Conservation (phyloP, 2,329 filamentous ascomycete genomes). For the Fusarium sp. region DNA sequence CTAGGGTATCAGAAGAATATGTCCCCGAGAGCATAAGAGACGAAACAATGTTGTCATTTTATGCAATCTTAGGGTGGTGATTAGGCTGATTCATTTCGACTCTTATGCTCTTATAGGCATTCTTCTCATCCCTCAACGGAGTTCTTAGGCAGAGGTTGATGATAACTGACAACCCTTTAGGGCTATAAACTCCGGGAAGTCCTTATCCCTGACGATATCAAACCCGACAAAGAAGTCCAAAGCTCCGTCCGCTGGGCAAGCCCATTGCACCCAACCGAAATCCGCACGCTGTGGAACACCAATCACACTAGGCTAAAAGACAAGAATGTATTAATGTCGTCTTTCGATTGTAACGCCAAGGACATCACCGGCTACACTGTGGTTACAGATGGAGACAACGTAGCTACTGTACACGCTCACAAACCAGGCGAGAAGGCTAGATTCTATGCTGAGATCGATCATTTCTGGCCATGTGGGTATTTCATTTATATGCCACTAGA, state of each 20-base stretch:
- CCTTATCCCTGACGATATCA: neutral
- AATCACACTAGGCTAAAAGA: neutral
- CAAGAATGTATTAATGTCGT: neutral
- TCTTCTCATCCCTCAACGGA: no score
- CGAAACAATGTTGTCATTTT: neutral
- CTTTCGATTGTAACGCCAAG: neutral
- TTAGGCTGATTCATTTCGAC: no score
- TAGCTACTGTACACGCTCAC: neutral
- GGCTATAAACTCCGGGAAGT: neutral
- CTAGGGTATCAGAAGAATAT: neutral
- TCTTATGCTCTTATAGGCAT: no score
- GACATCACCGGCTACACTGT: neutral
- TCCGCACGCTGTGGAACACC: neutral
- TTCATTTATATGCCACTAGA: conserved; percentile 3
- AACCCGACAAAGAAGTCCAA: neutral
- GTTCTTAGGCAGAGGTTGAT: no score
- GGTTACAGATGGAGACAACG: neutral
- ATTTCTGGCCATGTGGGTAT: neutral
- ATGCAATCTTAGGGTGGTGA: neutral
- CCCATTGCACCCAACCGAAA: neutral
- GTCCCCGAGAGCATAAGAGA: neutral
- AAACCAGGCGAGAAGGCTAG: neutral
- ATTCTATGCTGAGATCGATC: neutral
- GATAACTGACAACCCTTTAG: neutral
- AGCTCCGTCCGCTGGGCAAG: neutral